phyloP scores from a whole-genome alignment of 257 asterid genomes.

The Vinca minor region DNA sequence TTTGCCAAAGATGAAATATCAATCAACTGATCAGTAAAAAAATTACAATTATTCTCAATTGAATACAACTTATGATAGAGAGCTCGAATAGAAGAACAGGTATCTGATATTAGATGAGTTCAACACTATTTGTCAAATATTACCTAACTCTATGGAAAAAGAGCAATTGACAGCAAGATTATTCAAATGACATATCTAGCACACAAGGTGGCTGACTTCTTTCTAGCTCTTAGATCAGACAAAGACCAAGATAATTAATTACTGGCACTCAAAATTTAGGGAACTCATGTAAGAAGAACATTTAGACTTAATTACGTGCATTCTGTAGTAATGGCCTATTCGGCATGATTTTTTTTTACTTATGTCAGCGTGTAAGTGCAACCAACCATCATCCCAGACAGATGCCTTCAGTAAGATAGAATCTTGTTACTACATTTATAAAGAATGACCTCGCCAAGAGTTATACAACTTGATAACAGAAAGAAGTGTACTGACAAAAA shows the following conservation, averaged over 20 bases:
- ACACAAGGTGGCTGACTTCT: not conserved
- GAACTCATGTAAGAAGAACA: not conserved
- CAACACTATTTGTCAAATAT: not conserved
- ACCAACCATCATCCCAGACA: not conserved
- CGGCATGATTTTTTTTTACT: not conserved
- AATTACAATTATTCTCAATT: not conserved
- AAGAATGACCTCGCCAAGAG: not conserved
- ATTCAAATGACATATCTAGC: not conserved
- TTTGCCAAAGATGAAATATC: constrained; percentile 7
- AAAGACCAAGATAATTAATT: not conserved
- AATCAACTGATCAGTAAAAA: constrained; percentile 1
- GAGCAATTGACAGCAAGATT: not conserved
- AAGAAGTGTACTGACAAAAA: not conserved
- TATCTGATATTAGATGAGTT: not conserved
- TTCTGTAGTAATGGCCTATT: not conserved
- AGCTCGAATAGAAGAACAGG: not conserved
- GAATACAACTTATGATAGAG: not conserved
- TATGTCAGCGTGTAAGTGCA: not conserved
- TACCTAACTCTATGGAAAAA: not conserved
- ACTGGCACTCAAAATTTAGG: not conserved
- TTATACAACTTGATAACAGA: not conserved
- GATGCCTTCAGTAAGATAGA: not conserved
- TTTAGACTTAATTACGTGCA: not conserved
- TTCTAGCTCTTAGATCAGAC: not conserved
- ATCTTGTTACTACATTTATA: not conserved